phyloP scores from a whole-genome alignment of 306 rosid species.

The Malus fusca region DNA sequence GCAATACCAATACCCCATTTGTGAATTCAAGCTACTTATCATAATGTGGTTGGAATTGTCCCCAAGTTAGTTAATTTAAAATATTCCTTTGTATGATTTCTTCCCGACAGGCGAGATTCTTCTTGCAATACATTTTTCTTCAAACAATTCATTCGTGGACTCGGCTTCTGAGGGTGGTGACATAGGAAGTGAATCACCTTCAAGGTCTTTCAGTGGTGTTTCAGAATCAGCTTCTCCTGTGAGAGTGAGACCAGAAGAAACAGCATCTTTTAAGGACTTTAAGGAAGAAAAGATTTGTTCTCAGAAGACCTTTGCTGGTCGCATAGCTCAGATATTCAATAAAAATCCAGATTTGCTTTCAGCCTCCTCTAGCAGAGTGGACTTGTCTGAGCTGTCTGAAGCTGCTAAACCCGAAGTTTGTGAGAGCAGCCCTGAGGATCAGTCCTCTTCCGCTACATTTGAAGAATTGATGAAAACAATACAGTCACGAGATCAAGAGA shows the following conservation, averaged over 20 bases:
- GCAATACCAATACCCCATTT: background rate
- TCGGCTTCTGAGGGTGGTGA: slow-evolving; percentile 19
- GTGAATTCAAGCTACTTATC: background rate
- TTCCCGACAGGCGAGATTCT: slow-evolving; percentile 60
- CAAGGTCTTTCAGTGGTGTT: slow-evolving; percentile 25
- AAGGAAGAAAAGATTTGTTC: slow-evolving; percentile 49
- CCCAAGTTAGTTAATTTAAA: background rate
- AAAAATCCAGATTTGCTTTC: slow-evolving; percentile 46
- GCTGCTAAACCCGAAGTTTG: slow-evolving; percentile 25
- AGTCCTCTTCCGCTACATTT: slow-evolving; percentile 36
- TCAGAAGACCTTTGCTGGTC: slow-evolving; percentile 66
- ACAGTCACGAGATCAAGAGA: slow-evolving; percentile 54
- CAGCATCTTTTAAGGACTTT: slow-evolving; percentile 33
- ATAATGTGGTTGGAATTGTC: background rate
- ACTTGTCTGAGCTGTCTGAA: slow-evolving; percentile 45
- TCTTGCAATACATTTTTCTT: slow-evolving; percentile 39
- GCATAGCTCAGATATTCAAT: slow-evolving; percentile 66
- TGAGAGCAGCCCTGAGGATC: slow-evolving; percentile 53
- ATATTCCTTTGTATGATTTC: background rate
- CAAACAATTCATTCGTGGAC: slow-evolving; percentile 32
- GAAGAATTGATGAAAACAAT: slow-evolving; percentile 54
- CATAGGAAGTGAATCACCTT: slow-evolving; percentile 29
- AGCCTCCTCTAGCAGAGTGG: slow-evolving; percentile 28
- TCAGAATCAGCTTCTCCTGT: slow-evolving; percentile 51
- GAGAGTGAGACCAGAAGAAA: slow-evolving; percentile 47